Conservation (phyloP, 2,329 filamentous ascomycete species). For the Penicillium sp. region DNA sequence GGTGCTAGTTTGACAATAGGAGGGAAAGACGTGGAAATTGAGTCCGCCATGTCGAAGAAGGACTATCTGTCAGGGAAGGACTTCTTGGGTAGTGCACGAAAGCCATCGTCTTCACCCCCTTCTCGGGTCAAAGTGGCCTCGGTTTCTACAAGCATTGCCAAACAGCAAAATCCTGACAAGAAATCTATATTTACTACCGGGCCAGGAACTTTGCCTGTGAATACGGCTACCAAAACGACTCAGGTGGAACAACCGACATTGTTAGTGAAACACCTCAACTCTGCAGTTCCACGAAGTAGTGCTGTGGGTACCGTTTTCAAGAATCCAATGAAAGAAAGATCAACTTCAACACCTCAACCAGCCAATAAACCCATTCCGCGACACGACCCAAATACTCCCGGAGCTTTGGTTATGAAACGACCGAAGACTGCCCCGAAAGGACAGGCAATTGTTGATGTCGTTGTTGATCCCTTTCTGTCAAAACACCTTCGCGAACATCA, state of each 20-base stretch:
- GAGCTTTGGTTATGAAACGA: slow-evolving; percentile 64
- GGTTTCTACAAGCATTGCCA: background rate
- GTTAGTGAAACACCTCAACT: slow-evolving; percentile 37
- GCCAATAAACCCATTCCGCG: slow-evolving; percentile 55
- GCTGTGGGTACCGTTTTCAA: slow-evolving; percentile 54
- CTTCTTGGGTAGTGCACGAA: slow-evolving; percentile 23
- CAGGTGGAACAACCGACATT: slow-evolving; percentile 23
- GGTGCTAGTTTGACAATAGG: slow-evolving; percentile 60
- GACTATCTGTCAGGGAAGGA: slow-evolving; percentile 48
- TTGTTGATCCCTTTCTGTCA: slow-evolving; percentile 63
- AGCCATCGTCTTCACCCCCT: slow-evolving; percentile 18
- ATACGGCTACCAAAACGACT: slow-evolving; percentile 9
- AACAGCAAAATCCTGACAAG: background rate
- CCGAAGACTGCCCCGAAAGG: slow-evolving; percentile 54
- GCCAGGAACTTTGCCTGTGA: slow-evolving; percentile 20
- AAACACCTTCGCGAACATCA: slow-evolving; percentile 65
- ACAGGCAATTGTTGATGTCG: slow-evolving; percentile 67
- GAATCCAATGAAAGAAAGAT: slow-evolving; percentile 56
- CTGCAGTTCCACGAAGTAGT: slow-evolving; percentile 32
- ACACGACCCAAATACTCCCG: slow-evolving; percentile 58
- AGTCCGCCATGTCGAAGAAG: slow-evolving; percentile 57
- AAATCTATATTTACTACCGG: background rate
- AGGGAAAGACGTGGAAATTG: slow-evolving; percentile 67
- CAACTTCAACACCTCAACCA: slow-evolving; percentile 44
- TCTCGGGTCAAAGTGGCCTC: background rate